Conservation (phyloP, 2,329 filamentous ascomycete species). For the Aspergillus ustus region DNA sequence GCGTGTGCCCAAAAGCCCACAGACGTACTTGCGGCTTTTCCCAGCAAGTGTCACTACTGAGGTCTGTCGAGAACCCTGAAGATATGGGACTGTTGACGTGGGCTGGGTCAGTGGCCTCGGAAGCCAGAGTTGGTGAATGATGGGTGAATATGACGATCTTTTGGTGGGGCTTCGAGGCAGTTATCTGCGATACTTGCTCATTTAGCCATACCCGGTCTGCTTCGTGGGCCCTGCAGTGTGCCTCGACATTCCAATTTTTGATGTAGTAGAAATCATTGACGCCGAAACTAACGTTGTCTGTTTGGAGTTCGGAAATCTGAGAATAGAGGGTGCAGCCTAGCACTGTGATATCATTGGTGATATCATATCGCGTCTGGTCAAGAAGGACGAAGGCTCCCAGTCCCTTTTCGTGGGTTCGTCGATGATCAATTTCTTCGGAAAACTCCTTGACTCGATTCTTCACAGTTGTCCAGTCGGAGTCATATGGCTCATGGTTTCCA, state of each 20-base stretch:
- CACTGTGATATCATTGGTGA: conserved; percentile 43
- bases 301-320: conserved; percentile 43
- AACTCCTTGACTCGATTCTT: conserved; percentile 31
- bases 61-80: conserved; percentile 50
- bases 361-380: conserved; percentile 44
- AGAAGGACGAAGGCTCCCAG: conserved; percentile 48
- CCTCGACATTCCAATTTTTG: conserved; percentile 39
- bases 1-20: conserved; percentile 57
- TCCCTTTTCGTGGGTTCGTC: conserved; percentile 11
- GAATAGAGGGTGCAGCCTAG: conserved; percentile 59
- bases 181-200: conserved; percentile 38
- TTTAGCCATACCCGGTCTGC: conserved; percentile 47
- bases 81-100: conserved; percentile 39
- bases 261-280: conserved; percentile 60
- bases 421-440: conserved; percentile 25
- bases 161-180: conserved; percentile 34
- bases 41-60: conserved; percentile 47
- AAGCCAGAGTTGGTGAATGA: conserved; percentile 39
- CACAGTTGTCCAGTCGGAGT: conserved; percentile 34
- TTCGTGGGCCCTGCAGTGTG: conserved; percentile 37
- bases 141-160: conserved; percentile 47
- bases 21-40: conserved; percentile 41
- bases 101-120: conserved; percentile 34
- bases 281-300: conserved; percentile 45
- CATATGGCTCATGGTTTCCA: conserved; percentile 63